phyloP scores from a whole-genome alignment of 257 asterid genomes.

The Ocimum tenuiflorum region DNA sequence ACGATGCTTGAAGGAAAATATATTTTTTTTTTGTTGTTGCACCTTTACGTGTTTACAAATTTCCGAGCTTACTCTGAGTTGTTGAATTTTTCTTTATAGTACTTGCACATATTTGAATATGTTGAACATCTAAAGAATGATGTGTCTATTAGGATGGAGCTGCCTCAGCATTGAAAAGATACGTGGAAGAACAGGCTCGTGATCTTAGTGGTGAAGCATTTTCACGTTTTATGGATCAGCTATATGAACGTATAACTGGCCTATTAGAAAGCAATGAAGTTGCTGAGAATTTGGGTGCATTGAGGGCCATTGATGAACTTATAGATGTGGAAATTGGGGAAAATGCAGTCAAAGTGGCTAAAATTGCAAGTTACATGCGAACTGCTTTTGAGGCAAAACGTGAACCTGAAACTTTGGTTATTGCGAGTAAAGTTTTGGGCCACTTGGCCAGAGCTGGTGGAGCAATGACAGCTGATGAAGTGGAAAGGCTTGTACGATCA shows the following conservation, averaged over 20 bases:
- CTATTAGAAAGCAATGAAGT: constrained; percentile 82
- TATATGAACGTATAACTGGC: constrained; percentile 68
- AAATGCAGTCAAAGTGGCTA: constrained; percentile 86
- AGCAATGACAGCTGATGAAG: constrained; percentile 99
- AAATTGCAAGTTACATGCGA: constrained; percentile 77
- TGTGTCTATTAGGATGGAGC: constrained; percentile 64
- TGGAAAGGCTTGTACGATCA: constrained; percentile 72
- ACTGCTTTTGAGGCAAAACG: constrained; percentile 85
- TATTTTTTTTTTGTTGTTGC: neutral
- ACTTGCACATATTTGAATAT: neutral
- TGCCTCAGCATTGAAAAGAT: constrained; percentile 63
- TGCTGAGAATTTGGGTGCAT: constrained; percentile 88
- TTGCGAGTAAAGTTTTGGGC: constrained; percentile 89
- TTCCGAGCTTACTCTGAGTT: neutral
- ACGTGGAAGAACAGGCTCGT: constrained; percentile 82
- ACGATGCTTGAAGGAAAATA: neutral
- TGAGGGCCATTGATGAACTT: constrained; percentile 92
- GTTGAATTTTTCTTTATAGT: neutral
- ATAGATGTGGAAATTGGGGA: constrained; percentile 87
- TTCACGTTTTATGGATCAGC: constrained; percentile 84
- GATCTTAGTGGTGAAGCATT: constrained; percentile 83
- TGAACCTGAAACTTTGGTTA: constrained; percentile 74
- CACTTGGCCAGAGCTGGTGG: constrained; percentile 99
- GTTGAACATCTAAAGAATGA: neutral
- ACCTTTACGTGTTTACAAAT: neutral